Percentiles rank a stretch among this genome's conserved stretches.
Evolutionary conservation across 257 asterid species (phyloP).

Genomic region (Ocimum tenuiflorum): DNA sequence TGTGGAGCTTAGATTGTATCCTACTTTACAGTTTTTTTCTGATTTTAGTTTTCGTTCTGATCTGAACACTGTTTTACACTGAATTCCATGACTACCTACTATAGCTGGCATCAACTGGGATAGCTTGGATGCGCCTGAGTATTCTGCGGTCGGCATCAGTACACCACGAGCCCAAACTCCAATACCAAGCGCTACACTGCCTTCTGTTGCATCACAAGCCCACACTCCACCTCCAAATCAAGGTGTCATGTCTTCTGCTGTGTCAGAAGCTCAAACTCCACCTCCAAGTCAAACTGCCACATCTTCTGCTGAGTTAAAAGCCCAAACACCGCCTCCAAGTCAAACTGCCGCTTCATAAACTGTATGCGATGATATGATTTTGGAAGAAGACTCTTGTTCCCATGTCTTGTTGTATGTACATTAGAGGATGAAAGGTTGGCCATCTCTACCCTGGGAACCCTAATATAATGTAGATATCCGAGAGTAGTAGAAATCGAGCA

Average conservation of each 20-base stretch:
- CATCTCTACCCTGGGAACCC: not conserved
- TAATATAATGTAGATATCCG: slow-evolving; percentile 13
- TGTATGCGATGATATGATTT: not conserved
- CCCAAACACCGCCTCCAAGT: slow-evolving; percentile 2
- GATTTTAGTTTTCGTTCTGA: not conserved
- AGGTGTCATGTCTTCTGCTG: slow-evolving; percentile 23
- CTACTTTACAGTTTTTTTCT: slow-evolving; percentile 15
- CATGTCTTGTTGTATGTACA: slow-evolving; percentile 25
- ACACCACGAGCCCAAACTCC: slow-evolving; percentile 45
- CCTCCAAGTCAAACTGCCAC: not conserved
- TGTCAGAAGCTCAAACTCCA: slow-evolving; percentile 17
- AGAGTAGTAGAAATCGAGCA: slow-evolving; percentile 9
- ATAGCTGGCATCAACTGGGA: slow-evolving; percentile 46
- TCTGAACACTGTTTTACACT: not conserved
- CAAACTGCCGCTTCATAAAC: slow-evolving; percentile 25
- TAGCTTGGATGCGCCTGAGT: slow-evolving; percentile 39
- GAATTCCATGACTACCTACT: slow-evolving; percentile 36
- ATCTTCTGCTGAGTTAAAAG: slow-evolving; percentile 19
- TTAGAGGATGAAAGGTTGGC: slow-evolving; percentile 17
- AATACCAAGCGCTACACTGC: slow-evolving; percentile 25
- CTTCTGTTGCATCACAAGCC: slow-evolving; percentile 26
- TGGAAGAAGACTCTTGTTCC: not conserved
- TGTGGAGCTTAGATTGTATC: slow-evolving; percentile 78
- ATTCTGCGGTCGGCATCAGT: slow-evolving; percentile 26
- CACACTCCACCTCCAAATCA: slow-evolving; percentile 46